phyloP scores from a whole-genome alignment of 192 early-diverging fungal genomes.

The Coemansia erecta region DNA sequence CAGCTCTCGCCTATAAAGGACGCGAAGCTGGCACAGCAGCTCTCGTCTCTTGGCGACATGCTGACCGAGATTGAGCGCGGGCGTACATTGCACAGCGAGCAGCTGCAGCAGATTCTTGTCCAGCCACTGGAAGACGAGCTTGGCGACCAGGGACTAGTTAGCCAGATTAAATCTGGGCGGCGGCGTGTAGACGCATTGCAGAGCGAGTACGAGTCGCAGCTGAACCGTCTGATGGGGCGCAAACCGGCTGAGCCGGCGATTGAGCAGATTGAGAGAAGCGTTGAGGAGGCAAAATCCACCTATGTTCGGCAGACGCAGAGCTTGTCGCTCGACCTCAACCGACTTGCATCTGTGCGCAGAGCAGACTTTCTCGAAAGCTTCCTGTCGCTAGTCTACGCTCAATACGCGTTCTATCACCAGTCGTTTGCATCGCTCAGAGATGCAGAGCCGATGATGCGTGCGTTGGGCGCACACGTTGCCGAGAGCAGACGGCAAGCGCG shows the following conservation, averaged over 20 bases:
- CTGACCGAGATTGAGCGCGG: slow-evolving; percentile 46
- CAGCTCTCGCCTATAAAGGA: slow-evolving; percentile 27
- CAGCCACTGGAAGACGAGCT: slow-evolving; percentile 65
- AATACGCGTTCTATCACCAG: slow-evolving; percentile 81
- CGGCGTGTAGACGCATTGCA: slow-evolving; percentile 27
- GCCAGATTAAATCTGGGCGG: slow-evolving; percentile 8
- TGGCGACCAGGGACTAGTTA: slow-evolving; percentile 56
- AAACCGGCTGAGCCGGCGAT: slow-evolving; percentile 28
- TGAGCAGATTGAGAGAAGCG: slow-evolving; percentile 49
- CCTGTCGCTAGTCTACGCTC: slow-evolving; percentile 74
- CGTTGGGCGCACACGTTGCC: slow-evolving; percentile 52
- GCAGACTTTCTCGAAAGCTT: slow-evolving; percentile 62
- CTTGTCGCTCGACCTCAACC: slow-evolving; percentile 70
- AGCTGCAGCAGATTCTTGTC: slow-evolving; percentile 69
- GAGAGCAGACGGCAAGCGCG: slow-evolving; percentile 14
- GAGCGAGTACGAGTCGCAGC: slow-evolving; percentile 44
- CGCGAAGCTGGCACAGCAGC: slow-evolving; percentile 15
- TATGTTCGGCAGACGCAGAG: slow-evolving; percentile 62
- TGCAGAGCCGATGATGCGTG: slow-evolving; percentile 78
- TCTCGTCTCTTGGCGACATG: slow-evolving; percentile 18
- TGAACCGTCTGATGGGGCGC: slow-evolving; percentile 27
- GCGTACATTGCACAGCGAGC: slow-evolving; percentile 49
- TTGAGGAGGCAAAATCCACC: slow-evolving; percentile 59
- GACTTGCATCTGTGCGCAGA: slow-evolving; percentile 69
- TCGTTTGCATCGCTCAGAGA: slow-evolving; percentile 75